phyloP scores from a whole-genome alignment of 495 filamentous ascomycete genomes.

The Tuber melanosporum region DNA sequence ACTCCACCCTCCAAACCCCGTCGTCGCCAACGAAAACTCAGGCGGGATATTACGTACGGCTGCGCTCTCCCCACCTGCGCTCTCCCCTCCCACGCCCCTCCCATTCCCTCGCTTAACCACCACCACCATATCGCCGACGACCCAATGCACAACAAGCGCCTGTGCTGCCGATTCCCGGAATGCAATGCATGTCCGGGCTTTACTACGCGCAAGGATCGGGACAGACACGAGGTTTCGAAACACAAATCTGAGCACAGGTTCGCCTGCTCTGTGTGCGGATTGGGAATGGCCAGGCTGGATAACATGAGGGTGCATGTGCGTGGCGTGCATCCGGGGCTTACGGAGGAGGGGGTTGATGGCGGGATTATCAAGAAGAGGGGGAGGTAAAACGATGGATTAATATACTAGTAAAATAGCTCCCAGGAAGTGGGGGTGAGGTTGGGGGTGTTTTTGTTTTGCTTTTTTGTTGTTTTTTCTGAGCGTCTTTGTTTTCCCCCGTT shows the following conservation, averaged over 20 bases:
- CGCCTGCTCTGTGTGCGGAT: constrained; percentile 11
- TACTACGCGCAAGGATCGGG: constrained; percentile 26
- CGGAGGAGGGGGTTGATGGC: background rate
- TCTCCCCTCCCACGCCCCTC: background rate
- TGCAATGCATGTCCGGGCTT: constrained; percentile 17
- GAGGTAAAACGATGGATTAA: background rate
- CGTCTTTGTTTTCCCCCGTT: no score
- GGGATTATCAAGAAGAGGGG: background rate
- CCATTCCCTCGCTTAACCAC: background rate
- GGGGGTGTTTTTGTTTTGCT: background rate
- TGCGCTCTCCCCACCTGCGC: background rate
- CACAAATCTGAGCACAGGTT: constrained; percentile 13
- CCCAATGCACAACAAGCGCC: constrained; percentile 33
- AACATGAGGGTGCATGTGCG: constrained; percentile 20
- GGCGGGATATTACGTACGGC: background rate
- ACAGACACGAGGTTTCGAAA: constrained; percentile 22
- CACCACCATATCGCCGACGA: background rate
- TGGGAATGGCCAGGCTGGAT: constrained; percentile 13
- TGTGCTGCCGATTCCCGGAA: constrained; percentile 3
- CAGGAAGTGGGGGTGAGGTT: background rate
- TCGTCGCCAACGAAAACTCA: background rate
- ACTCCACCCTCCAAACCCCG: background rate
- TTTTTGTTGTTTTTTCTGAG: background rate
- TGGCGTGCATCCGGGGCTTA: background rate
- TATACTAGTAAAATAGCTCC: background rate